A percentile compares a stretch with the other conserved stretches of the same genome.
These are phyloP conservation scores for Calophaca sinica DNA, from an alignment of 306 rosid genomes.

Conservation along the genomic window DNA sequence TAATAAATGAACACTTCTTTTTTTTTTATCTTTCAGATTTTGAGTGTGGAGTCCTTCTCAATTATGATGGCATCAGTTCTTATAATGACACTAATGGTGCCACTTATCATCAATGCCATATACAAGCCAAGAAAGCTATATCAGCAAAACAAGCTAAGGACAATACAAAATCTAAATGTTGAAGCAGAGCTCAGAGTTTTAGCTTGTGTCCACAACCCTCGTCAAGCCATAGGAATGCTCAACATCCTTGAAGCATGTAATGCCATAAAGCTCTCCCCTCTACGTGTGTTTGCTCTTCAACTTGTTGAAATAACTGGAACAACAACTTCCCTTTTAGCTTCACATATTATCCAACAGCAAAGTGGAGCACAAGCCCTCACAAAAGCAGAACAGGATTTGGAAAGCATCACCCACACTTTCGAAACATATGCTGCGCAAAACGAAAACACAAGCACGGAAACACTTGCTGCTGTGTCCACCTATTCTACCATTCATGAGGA, in stretches of 20 bases:
- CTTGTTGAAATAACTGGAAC: slow-evolving; percentile 50
- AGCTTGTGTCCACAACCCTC: slow-evolving; percentile 50
- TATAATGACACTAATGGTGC: slow-evolving; percentile 42
- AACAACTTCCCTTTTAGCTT: slow-evolving; percentile 38
- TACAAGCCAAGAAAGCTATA: slow-evolving; percentile 50
- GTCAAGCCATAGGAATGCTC: slow-evolving; percentile 45
- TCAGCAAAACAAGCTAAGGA: slow-evolving; percentile 41
- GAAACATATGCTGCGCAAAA: slow-evolving; percentile 7
- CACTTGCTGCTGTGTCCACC: slow-evolving; percentile 43
- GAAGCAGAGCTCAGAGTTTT: slow-evolving; percentile 47
- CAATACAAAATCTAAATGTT: slow-evolving; percentile 42
- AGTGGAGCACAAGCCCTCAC: slow-evolving; percentile 27
- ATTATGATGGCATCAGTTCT: slow-evolving; percentile 24
- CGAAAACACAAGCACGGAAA: slow-evolving; percentile 28
- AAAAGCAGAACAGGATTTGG: slow-evolving; percentile 44
- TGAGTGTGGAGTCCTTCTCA: slow-evolving; percentile 45
- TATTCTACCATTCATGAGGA: slow-evolving; percentile 56
- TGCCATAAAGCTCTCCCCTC: slow-evolving; percentile 28
- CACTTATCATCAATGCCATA: slow-evolving; percentile 43
- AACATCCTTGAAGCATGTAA: slow-evolving; percentile 45
- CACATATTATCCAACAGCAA: slow-evolving; percentile 24
- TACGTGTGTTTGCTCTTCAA: slow-evolving; percentile 46
- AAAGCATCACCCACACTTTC: slow-evolving; percentile 41
- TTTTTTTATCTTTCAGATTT: slow-evolving; percentile 38
- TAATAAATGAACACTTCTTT: too few species aligned